phyloP scores from a whole-genome alignment of 2,329 filamentous ascomycete genomes.

The Stagonosporopsis tanaceti region DNA sequence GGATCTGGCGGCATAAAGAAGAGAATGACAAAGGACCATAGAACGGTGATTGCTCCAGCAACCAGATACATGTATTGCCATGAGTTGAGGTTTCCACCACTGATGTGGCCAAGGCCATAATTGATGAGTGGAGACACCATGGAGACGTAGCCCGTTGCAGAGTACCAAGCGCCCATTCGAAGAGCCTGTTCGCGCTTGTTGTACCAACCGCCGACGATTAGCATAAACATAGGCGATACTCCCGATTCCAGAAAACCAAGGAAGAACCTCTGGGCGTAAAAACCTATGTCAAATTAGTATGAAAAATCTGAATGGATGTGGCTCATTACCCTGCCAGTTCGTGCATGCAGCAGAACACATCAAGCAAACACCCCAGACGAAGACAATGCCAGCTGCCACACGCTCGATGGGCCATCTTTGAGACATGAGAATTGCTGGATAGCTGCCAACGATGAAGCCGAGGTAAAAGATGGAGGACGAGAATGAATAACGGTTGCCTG shows the following conservation, averaged over 20 bases:
- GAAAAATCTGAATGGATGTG: too few relatives aligned
- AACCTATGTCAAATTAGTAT: slow-evolving; percentile 29
- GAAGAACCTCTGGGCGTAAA: slow-evolving; percentile 61
- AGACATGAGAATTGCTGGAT: slow-evolving; percentile 55
- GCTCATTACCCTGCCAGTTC: slow-evolving; percentile 51
- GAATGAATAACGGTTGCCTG: slow-evolving; percentile 56
- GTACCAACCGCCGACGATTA: slow-evolving; percentile 55
- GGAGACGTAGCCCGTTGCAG: slow-evolving; percentile 57
- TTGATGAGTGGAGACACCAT: slow-evolving; percentile 40
- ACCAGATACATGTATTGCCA: slow-evolving; percentile 48
- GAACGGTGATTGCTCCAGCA: slow-evolving; percentile 37
- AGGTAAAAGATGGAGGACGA: slow-evolving; percentile 54
- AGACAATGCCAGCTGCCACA: slow-evolving; percentile 53
- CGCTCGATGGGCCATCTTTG: slow-evolving; percentile 59
- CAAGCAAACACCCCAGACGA: slow-evolving; percentile 57
- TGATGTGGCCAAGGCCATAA: slow-evolving; percentile 44
- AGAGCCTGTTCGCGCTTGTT: slow-evolving; percentile 66
- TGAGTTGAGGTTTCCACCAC: slow-evolving; percentile 26
- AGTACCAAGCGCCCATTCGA: slow-evolving; percentile 70
- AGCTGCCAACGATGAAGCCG: slow-evolving; percentile 59
- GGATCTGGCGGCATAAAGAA: slow-evolving; percentile 54
- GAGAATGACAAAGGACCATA: slow-evolving; percentile 43
- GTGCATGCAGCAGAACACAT: slow-evolving; percentile 44
- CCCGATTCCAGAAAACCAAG: slow-evolving; percentile 64
- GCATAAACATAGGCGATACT: slow-evolving; percentile 62